Base-by-base conservation (phyloP, 768 basidiomycete species). In the Botryobasidium botryosum region DNA sequence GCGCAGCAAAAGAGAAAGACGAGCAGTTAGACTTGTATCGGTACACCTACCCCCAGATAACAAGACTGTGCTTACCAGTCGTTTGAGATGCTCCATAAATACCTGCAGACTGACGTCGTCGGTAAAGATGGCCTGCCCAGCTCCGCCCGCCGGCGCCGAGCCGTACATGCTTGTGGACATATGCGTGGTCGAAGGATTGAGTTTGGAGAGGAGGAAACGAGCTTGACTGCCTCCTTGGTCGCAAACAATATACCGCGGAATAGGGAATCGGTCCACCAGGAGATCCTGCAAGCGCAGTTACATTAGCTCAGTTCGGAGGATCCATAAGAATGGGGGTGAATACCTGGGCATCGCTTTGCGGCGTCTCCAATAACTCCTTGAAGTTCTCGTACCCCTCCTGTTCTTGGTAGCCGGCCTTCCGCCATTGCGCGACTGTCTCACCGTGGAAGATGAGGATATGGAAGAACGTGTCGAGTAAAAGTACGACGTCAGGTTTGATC, bases 361-460 rank as follows among this genome's bases (percentile, higher is more conserved):
- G 94, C 2, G 73, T 63, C 56, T 87, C 83, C 13, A 97, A 70
- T 37, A 97, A 67, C 58, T 92, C 88, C 56, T 90, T 91, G 65
- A 99, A 84, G 63, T 99, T 97, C 62, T 97, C 94, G 56, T 97
- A 94, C 28, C 88, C 91, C 59, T 96, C 91, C 63, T 96, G 92
- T 1, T 99, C 91, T 56, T 97, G 94, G 57, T 97, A 99, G 0
- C 90, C 91, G 8, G 86, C 84, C 62, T 97, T 97, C 41, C 92
- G 75, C 94, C 94, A 99, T 59, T 90, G 82, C 0, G 94, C 91
- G 39, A 99, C 72, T 18, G 87, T 85, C 61, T 92, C 87, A 18
- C 94, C 94, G 58, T 99, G 94, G 80, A 94, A 97, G 61, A 99
- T 97, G 55, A 97, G 79, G 53, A 97, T 94, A 59, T 99, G 92